Percentiles rank a stretch among this genome's conserved stretches.
phyloP scores from a whole-genome alignment of 495 filamentous ascomycete genomes.

The Haplographium delicatum region DNA sequence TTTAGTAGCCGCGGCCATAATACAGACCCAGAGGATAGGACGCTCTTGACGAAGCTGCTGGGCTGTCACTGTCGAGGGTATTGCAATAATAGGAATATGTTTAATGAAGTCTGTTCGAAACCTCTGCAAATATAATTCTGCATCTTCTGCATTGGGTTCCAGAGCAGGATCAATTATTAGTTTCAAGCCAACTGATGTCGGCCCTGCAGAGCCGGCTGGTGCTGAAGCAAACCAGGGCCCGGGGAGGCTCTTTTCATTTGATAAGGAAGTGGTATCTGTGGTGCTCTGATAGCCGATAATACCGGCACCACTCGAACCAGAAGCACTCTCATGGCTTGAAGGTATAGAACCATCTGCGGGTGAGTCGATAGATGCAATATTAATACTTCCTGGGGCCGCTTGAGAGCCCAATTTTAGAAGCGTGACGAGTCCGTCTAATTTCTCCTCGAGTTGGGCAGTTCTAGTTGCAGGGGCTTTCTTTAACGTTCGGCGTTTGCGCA shows the following conservation, averaged over 20 bases:
- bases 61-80: slow-evolving; percentile 40
- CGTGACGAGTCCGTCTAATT: slow-evolving; percentile 46
- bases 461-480: slow-evolving; percentile 23
- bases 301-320: neutral
- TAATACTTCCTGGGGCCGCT: too few relatives aligned
- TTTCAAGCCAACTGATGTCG: slow-evolving; percentile 7
- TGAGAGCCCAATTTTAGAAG: slow-evolving; percentile 29
- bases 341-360: too few relatives aligned
- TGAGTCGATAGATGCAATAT: too few relatives aligned
- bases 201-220: neutral
- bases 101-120: slow-evolving; percentile 40
- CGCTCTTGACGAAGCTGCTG: slow-evolving; percentile 38
- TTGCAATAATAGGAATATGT: slow-evolving; percentile 40
- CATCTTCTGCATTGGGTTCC: slow-evolving; percentile 27
- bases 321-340: too few relatives aligned
- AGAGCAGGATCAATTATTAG: neutral
- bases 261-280: neutral
- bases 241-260: neutral
- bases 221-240: neutral
- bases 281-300: neutral
- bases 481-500: slow-evolving; percentile 30
- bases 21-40: slow-evolving; percentile 51
- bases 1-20: slow-evolving; percentile 40
- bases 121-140: slow-evolving; percentile 33
- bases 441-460: slow-evolving; percentile 44